A percentile compares a stretch with the other conserved stretches of the same genome.
Evolutionary conservation across 2,329 filamentous ascomycete species (phyloP).

Genomic region (Aspergillus unguis): DNA sequence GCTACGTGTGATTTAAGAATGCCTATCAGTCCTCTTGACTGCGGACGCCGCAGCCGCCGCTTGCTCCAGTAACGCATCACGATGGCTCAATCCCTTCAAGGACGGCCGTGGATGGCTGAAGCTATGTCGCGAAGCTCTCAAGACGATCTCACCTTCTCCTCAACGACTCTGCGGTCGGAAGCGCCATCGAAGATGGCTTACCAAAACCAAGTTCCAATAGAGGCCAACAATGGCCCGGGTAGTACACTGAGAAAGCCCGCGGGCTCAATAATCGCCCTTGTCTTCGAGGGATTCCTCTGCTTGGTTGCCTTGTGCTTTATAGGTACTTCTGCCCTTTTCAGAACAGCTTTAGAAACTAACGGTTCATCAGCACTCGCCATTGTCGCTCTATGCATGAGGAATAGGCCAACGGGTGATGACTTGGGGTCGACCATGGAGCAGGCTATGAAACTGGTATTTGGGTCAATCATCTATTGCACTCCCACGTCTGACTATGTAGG

Average conservation of each 20-base stretch:
- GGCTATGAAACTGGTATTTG: constrained; percentile 8
- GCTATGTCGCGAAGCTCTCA: neutral
- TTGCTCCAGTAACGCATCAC: neutral
- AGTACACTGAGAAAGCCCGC: neutral
- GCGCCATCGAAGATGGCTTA: neutral
- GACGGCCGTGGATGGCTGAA: neutral
- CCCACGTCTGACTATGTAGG: neutral
- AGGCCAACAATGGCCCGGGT: neutral
- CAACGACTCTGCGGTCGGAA: neutral
- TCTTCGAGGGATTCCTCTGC: constrained; percentile 5
- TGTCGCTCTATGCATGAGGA: neutral
- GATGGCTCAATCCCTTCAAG: neutral
- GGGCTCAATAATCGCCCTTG: constrained; percentile 5
- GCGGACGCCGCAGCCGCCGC: no score
- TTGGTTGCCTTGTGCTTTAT: constrained; percentile 8
- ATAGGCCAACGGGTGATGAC: constrained; percentile 6
- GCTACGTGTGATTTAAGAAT: neutral
- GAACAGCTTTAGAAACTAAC: no score
- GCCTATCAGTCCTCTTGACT: neutral
- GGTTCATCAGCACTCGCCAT: constrained; percentile 2
- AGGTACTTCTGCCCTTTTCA: neutral
- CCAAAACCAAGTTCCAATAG: neutral
- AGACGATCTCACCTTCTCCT: neutral
- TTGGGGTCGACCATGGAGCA: constrained; percentile 4
- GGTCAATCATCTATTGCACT: neutral